Evolutionary conservation across 768 basidiomycete genomes (phyloP).

Genomic region (Hypsizygus marmoreus): DNA sequence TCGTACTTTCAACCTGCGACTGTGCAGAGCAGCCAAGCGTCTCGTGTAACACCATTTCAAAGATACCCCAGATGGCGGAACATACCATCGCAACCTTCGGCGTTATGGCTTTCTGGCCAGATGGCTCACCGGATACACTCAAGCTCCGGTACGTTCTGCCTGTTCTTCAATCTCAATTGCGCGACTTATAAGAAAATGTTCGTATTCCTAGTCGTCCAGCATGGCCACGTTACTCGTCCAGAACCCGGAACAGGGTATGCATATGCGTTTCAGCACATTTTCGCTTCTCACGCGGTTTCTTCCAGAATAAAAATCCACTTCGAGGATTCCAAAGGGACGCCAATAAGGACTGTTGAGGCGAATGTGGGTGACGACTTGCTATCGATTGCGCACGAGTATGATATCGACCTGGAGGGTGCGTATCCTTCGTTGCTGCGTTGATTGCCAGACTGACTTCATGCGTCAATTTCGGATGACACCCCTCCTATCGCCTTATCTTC

Average conservation of each 20-base stretch:
- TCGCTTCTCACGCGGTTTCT: slow-evolving; percentile 2
- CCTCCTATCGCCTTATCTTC: neutral
- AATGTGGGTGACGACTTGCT: slow-evolving; percentile 95
- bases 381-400: slow-evolving; percentile 90
- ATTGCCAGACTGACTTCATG: neutral
- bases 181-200: too few relatives aligned
- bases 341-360: slow-evolving; percentile 86
- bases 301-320: slow-evolving; percentile 86
- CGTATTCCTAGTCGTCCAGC: slow-evolving; percentile 36
- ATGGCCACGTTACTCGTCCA: slow-evolving; percentile 63
- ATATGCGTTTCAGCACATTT: slow-evolving; percentile 35
- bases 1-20: too few relatives aligned
- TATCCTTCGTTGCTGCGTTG: neutral
- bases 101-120: too few relatives aligned
- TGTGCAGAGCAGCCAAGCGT: too few relatives aligned
- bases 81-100: too few relatives aligned
- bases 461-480: neutral
- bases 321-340: slow-evolving; percentile 81
- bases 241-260: slow-evolving; percentile 69
- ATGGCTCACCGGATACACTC: too few relatives aligned
- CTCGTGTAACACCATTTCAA: too few relatives aligned
- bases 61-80: too few relatives aligned
- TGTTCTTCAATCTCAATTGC: too few relatives aligned
- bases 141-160: too few relatives aligned
- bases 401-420: slow-evolving; percentile 93